Evolutionary conservation across 805 yeast species (phyloP).

Genomic region (Kazachstania martiniae): DNA sequence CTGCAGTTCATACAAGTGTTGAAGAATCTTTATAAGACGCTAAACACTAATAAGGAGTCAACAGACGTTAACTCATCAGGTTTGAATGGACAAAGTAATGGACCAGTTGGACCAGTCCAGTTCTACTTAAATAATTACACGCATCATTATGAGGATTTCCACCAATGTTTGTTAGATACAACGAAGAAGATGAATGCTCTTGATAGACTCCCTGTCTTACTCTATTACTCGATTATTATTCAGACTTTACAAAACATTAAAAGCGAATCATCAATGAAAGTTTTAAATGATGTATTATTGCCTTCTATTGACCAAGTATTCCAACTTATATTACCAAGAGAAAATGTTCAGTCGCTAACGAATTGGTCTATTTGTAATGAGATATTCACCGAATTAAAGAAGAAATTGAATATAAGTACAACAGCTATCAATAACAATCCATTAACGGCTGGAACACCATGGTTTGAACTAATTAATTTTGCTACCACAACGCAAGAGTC

Average conservation of each 20-base stretch:
- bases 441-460: background rate
- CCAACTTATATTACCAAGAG: slow-evolving; percentile 1
- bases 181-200: slow-evolving; percentile 19
- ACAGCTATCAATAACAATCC: background rate
- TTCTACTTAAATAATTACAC: slow-evolving; percentile 21
- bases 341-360: slow-evolving; percentile 2
- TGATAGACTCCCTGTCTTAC: slow-evolving; percentile 21
- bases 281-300: slow-evolving; percentile 1
- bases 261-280: background rate
- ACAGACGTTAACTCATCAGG: too few relatives aligned
- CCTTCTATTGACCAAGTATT: slow-evolving; percentile 1
- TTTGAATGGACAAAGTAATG: slow-evolving; percentile 43
- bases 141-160: slow-evolving; percentile 26
- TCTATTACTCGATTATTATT: slow-evolving; percentile 9
- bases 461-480: background rate
- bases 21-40: slow-evolving; percentile 47
- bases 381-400: background rate
- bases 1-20: slow-evolving; percentile 62
- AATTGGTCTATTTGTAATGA: background rate
- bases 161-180: slow-evolving; percentile 25
- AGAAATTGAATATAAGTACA: too few relatives aligned
- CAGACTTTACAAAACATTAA: background rate
- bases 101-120: slow-evolving; percentile 20
- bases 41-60: slow-evolving; percentile 4
- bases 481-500: background rate